Evolutionary conservation across 169 alveolate genomes (phyloP), one percentile per base, ranked within the genome.

Genomic region (Eimeria sp.): DNA sequence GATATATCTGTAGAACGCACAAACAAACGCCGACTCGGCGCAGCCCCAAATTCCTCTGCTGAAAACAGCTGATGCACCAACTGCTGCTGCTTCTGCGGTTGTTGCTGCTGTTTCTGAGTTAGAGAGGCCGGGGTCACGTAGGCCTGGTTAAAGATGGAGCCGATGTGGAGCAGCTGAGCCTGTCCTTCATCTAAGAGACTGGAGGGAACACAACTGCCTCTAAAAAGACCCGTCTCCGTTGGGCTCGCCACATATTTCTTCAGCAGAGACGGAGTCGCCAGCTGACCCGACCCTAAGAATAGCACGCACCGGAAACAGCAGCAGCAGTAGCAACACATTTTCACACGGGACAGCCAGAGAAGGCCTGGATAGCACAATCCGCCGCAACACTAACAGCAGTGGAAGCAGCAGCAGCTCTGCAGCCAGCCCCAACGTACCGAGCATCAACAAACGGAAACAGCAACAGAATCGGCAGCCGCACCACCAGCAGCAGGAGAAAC

Each of bases 131-230:
- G 49, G 30, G 40, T 67, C n/a, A 83, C 75, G 91, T 83, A 83
- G 47, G 91, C 91, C 58, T 30, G 72, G 51, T 76, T 57, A 25
- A 83, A 57, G 54, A 83, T 83, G 20, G 76, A 2, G 20, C 91
- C 91, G 9, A 83, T 67, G 43, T 4, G 72, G 27, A 49, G 76
- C 72, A 83, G 91, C 91, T 83, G 91, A 58, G 57, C 51, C 76
- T 54, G 76, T 30, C 91, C 91, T 61, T 83, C 91, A 25, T 83
- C 75, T 13, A 83, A 30, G n/a, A 83, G 91, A 30, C 91, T 83
- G n/a, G 91, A 83, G 34, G 91, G 91, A 58, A 83, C 91, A 57
- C 91, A 83, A 76, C 91, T 83, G 76, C 75, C 75, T 43, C 91
- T 83, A 27, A 83, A 83, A 5, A 57, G 91, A 20, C 91, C 91